Conservation (phyloP, 345 rosid species). For the Reutealis trisperma region DNA sequence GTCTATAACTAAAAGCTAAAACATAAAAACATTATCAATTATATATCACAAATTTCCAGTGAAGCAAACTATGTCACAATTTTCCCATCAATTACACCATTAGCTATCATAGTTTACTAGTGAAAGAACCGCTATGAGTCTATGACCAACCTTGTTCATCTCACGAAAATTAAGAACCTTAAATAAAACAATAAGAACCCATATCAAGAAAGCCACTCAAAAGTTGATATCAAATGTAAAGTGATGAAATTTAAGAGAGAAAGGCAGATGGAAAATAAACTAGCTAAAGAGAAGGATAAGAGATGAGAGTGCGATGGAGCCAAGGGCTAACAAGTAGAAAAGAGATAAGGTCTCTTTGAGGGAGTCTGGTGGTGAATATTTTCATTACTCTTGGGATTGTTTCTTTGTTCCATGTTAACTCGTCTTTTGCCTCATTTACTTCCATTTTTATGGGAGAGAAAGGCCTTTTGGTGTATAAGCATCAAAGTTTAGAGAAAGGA, state of each 20-base stretch:
- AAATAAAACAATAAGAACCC: conserved; percentile 16
- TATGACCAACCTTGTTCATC: conserved; percentile 68
- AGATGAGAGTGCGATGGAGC: conserved; percentile 60
- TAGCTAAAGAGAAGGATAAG: conserved; percentile 68
- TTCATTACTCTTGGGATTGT: conserved; percentile 67
- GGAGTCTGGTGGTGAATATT: conserved; percentile 65
- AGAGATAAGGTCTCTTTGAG: conserved; percentile 65
- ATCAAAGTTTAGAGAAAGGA: not conserved
- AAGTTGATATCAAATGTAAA: not conserved
- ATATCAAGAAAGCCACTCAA: conserved; percentile 17
- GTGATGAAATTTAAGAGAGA: not conserved
- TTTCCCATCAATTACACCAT: not conserved
- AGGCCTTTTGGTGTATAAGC: not conserved
- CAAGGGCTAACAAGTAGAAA: conserved; percentile 74
- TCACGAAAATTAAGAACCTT: conserved; percentile 80
- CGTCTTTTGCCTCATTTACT: conserved; percentile 30
- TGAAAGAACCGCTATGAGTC: conserved; percentile 73
- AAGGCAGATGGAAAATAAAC: conserved; percentile 35
- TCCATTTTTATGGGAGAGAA: conserved; percentile 19
- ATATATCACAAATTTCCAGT: not conserved
- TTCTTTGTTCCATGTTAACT: conserved; percentile 63
- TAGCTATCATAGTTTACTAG: conserved; percentile 40
- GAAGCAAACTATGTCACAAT: not conserved
- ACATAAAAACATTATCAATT: not conserved
- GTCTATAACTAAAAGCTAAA: not conserved